Conservation (phyloP, 768 basidiomycete genomes). For the Rhodotorula graminis region DNA sequence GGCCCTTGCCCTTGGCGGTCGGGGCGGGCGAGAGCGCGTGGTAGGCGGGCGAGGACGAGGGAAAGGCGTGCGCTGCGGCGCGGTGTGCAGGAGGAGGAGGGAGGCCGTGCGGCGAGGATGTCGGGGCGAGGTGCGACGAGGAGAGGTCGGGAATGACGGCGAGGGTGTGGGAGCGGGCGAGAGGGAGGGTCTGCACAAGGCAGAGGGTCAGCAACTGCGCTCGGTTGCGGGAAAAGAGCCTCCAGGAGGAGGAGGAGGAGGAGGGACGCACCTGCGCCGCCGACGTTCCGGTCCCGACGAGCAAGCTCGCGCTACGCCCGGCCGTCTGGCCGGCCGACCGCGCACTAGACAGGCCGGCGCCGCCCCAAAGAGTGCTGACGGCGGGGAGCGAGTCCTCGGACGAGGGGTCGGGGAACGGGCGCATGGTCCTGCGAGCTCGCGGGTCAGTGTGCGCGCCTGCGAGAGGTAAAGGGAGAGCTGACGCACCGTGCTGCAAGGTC, state of each 20-base stretch:
- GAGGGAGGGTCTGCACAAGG: neutral
- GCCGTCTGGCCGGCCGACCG: neutral
- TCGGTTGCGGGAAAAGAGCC: no score
- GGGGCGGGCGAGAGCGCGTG: no score
- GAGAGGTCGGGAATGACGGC: neutral
- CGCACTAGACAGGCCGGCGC: no score
- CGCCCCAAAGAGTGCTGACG: neutral
- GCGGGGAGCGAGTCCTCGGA: constrained; percentile 13
- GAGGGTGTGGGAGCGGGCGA: constrained; percentile 2
- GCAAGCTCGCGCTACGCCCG: constrained; percentile 14
- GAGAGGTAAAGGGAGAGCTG: fast-evolving
- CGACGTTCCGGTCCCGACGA: neutral
- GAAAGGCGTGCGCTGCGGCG: no score
- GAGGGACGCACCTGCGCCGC: neutral
- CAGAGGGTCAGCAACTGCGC: neutral
- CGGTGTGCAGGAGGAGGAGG: no score
- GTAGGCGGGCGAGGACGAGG: neutral
- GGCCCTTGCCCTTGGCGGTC: neutral
- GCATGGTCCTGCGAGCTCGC: neutral
- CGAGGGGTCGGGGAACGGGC: constrained; percentile 1
- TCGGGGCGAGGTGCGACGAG: neutral
- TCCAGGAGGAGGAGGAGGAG: neutral
- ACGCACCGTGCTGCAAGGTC: neutral
- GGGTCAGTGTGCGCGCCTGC: neutral
- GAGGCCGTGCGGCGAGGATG: neutral